Conservation (phyloP, 495 filamentous ascomycete species). For the Penicillium psychrofluorescens region DNA sequence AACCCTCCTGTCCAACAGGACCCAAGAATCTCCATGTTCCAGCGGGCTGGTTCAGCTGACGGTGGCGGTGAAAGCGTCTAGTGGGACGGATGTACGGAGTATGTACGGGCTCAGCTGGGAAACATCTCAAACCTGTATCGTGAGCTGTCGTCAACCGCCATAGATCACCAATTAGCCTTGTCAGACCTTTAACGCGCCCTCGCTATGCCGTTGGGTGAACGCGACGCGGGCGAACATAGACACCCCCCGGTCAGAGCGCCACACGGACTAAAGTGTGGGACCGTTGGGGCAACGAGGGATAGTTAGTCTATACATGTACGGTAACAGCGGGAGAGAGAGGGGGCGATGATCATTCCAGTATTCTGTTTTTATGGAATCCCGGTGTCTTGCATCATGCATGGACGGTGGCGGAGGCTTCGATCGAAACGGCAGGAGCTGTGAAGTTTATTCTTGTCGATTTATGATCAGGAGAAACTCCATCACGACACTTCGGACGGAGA, state of each 20-base stretch:
- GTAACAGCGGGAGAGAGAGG: too few species aligned
- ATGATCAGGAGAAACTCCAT: too few species aligned
- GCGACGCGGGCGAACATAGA: background rate
- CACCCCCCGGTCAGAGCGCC: too few species aligned
- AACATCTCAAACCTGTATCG: too few species aligned
- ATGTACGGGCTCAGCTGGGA: too few species aligned
- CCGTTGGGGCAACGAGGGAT: constrained; percentile 16
- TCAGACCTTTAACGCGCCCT: too few species aligned
- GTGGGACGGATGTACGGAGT: background rate
- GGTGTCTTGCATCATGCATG: constrained; percentile 13
- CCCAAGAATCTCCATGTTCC: background rate
- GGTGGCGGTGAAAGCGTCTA: background rate
- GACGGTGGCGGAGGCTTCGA: background rate
- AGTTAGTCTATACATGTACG: background rate
- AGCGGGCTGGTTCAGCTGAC: background rate
- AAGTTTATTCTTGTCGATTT: too few species aligned
- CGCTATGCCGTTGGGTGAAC: background rate
- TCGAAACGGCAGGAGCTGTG: too few species aligned
- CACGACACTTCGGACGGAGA: too few species aligned
- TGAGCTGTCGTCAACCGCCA: too few species aligned
- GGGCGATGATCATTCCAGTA: too few species aligned
- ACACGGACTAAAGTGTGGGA: background rate
- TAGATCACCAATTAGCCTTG: too few species aligned
- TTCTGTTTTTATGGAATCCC: background rate
- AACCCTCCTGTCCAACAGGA: constrained; percentile 3